Base-by-base conservation (phyloP, 371 early-diverging fungal species). In the Zancudomyces culisetae region DNA sequence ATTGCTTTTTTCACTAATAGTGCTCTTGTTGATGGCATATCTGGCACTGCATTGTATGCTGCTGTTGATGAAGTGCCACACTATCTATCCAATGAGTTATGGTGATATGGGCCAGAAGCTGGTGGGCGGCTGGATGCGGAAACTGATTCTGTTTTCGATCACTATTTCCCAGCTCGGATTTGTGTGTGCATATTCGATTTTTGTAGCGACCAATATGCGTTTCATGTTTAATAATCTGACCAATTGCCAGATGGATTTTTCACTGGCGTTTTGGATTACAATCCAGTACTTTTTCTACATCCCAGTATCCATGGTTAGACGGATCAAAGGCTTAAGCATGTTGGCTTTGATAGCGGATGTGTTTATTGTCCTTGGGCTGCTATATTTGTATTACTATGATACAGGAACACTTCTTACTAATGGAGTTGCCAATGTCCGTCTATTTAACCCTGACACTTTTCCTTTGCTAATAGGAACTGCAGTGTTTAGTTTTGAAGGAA, bases 401-500 rank as follows among this genome's bases (percentile, higher is more conserved):
- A 56, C 85, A 55, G 69, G 71, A 60, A 60, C 66, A 18, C 59
- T 90, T 21, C 63, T 72, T 19, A 62, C 64, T 4, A 49, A 60
- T 30, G 86, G 87, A 18, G 56, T 75, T 13, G 76, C 73, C 26
- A 65, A 74, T 6, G 65, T 64, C 47, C 71, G 74, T 69, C 23
- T 68, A 21, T 69, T 74, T 53, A 78, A 79, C 42, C 57, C 73
- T n/a, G 56, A 60, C 18, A 66, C 66, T 20, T 88, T 83, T 60
- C 74, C 87, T 4, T 68, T 89, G 50, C 87, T 92, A 61, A 69
- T 92, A 27, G 93, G 93, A 26, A 92, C 93, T 24, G 88, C 91
- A 50, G 84, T 92, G 28, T 93, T 85, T 64, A 81, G 90, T 2
- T 93, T 83, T 63, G 93, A 93, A 66, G 93, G 93, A 42, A 84